Base-by-base conservation (phyloP, 257 asterid species). In the Solanum infundibuliforme region DNA sequence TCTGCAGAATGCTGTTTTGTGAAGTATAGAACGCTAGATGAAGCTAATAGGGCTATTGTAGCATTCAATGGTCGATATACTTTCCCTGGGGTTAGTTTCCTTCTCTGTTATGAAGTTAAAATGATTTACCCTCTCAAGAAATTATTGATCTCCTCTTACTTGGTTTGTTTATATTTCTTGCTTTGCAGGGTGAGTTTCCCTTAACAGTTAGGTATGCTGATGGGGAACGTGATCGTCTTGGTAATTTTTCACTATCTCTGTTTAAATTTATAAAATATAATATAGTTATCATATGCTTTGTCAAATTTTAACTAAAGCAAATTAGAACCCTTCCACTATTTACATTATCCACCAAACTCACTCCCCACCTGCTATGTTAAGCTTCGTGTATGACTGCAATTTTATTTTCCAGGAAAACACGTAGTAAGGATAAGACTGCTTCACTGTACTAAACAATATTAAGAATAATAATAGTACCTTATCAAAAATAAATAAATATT, bases 41-140 rank as follows among this genome's bases (percentile, higher is more conserved):
- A 92, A 89, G 98, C 98, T 87, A 96, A 95, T 85, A 91, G 88
- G 83, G 99, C 98, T 86, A 93, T 95, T 89, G 92, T 46, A 69
- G 94, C 92, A 75, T 91, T 94, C 90, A 88, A 94, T 84, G 90
- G 88, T 83, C 95, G 88, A 16, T 93, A 89, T 91, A 93, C 90
- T 14, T 95, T 94, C 90, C 93, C 95, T 71, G 97, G 98, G 98
- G 99, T 95, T 89, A 92, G 98, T 96, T 89, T 86, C 32, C 87
- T 35, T 62, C 76, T 60, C 86, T 25, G 16, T 29, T 77, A 5
- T 83, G 82, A 43, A 58, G 89, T 62, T 82, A 68, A 23, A 16
- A 7, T 71, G 27, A 29, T 68, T 87, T 89, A 52, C 43, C 82
- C 72, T 75, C 79, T 60, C n/a, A 87, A 32, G 76, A 65, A 21